phyloP scores from a whole-genome alignment of 164 flowering plant genomes.

The Nymphaea colorata region DNA sequence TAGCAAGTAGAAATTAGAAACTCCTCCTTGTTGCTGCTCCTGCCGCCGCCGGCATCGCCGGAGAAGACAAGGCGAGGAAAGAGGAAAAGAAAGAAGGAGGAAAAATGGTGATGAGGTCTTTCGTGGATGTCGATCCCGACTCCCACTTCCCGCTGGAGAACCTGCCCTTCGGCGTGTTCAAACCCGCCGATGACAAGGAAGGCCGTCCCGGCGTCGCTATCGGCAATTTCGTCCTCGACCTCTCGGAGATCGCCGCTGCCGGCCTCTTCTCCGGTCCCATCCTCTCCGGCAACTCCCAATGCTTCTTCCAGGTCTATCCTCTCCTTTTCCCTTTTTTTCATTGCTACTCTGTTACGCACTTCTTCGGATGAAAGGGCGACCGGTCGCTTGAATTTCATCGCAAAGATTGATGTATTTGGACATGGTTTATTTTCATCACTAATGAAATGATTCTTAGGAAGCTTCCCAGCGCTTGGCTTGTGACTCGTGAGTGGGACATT shows the following conservation, averaged over 20 bases:
- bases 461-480: too few relatives aligned
- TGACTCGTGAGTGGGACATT: too few relatives aligned
- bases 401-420: too few relatives aligned
- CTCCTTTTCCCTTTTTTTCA: too few relatives aligned
- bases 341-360: background rate
- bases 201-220: slow-evolving; percentile 84
- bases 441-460: too few relatives aligned
- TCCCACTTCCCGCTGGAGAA: slow-evolving; percentile 93
- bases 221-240: slow-evolving; percentile 79
- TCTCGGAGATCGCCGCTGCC: slow-evolving; percentile 56
- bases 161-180: slow-evolving; percentile 88
- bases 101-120: slow-evolving; percentile 67
- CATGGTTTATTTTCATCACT: too few relatives aligned
- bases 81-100: background rate
- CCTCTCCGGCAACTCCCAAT: slow-evolving; percentile 42
- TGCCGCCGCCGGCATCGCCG: too few relatives aligned
- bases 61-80: too few relatives aligned
- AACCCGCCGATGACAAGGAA: slow-evolving; percentile 22
- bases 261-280: slow-evolving; percentile 70
- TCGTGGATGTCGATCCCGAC: slow-evolving; percentile 55
- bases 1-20: too few relatives aligned
- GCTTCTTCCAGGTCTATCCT: slow-evolving; percentile 34
- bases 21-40: too few relatives aligned
- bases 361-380: background rate
- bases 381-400: too few relatives aligned